These are phyloP conservation scores for Tetradesmus obliquus DNA, from an alignment of 139 green algal species.

Conservation along the genomic window DNA sequence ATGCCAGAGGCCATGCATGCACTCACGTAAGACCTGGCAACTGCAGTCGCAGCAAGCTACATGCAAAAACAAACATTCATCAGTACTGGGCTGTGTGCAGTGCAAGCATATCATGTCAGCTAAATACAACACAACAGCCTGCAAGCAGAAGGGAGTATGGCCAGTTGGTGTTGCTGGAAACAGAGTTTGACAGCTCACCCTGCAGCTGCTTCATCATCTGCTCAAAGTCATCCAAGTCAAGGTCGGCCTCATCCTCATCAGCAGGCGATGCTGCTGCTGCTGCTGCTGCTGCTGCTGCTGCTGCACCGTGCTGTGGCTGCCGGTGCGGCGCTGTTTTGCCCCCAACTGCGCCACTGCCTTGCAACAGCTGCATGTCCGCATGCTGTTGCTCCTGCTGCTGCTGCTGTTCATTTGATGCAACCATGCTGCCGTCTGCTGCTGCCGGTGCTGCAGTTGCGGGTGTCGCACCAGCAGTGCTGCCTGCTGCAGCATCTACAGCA, in stretches of 20 bases:
- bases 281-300: not conserved
- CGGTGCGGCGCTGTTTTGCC: not conserved
- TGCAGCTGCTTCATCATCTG: slow-evolving; percentile 27
- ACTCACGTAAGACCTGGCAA: too few species aligned
- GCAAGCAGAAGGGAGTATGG: too few species aligned
- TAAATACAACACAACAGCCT: too few species aligned
- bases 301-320: not conserved
- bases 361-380: not conserved
- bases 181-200: not conserved
- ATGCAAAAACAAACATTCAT: not conserved
- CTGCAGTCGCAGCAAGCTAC: not conserved
- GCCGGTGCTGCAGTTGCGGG: not conserved
- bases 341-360: not conserved
- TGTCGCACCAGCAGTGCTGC: not conserved
- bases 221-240: slow-evolving; percentile 20
- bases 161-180: not conserved
- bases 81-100: not conserved
- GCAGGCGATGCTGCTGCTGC: not conserved
- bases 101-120: too few species aligned
- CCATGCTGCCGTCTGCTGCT: not conserved
- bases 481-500: not conserved
- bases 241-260: not conserved
- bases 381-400: not conserved
- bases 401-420: not conserved
- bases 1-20: too few species aligned